These are phyloP conservation scores for Gaertneriomyces sp. DNA, from an alignment of 192 early-diverging fungal species.

Conservation along the genomic window DNA sequence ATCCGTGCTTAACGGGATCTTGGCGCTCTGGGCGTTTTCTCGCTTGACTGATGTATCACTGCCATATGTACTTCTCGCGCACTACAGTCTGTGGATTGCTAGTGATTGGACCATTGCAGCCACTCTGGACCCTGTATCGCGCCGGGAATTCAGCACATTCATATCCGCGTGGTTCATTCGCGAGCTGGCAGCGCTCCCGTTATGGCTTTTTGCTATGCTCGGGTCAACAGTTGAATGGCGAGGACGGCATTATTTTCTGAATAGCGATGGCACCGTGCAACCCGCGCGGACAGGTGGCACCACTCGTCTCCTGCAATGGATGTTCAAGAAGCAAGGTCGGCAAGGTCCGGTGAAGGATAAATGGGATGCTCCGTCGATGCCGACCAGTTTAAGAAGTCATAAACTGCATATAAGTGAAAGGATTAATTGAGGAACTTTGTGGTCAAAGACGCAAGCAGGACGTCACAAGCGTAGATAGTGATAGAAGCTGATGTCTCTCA, in stretches of 20 bases:
- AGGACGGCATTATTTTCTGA: constrained; percentile 48
- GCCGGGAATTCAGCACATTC: constrained; percentile 38
- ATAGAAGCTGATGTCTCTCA: too few species aligned
- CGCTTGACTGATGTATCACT: constrained; percentile 51
- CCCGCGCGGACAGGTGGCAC: not conserved
- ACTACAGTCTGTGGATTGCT: constrained; percentile 59
- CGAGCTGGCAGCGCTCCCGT: constrained; percentile 78
- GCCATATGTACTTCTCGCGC: constrained; percentile 47
- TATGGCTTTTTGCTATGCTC: constrained; percentile 74
- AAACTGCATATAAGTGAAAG: too few species aligned
- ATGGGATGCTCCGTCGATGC: too few species aligned
- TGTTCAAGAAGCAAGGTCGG: too few species aligned
- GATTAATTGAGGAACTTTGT: too few species aligned
- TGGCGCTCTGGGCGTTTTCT: constrained; percentile 67
- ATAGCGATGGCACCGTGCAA: constrained; percentile 42
- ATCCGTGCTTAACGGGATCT: constrained; percentile 70
- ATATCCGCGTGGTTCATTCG: constrained; percentile 76
- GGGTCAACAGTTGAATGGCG: constrained; percentile 88
- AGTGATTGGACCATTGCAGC: constrained; percentile 47
- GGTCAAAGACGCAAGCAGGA: too few species aligned
- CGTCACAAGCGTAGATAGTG: too few species aligned
- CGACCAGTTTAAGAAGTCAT: too few species aligned
- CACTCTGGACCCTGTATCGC: constrained; percentile 39
- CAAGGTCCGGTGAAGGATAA: too few species aligned
- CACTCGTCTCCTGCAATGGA: too few species aligned